Conservation (phyloP, 352 stramenopile genomes). For the Globisporangium rhizosaccharum region DNA sequence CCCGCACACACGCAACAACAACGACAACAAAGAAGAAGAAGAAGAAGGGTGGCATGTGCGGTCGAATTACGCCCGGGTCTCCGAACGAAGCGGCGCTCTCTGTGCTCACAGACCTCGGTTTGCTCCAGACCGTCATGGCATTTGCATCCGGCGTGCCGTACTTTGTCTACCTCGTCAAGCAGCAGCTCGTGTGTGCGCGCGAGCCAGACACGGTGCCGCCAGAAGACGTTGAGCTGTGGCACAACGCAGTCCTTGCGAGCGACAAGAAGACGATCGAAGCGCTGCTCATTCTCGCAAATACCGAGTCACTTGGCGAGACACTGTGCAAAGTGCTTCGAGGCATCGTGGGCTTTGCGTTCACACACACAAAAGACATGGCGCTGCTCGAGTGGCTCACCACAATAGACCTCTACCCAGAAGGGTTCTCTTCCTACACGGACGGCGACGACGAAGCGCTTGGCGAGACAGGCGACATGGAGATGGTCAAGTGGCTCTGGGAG, state of each 20-base stretch:
- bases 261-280: slow-evolving; percentile 6
- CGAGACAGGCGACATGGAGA: background rate
- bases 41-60: too few relatives aligned
- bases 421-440: background rate
- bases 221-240: background rate
- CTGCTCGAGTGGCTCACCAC: slow-evolving; percentile 4
- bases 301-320: background rate
- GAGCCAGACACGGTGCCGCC: background rate
- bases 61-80: too few relatives aligned
- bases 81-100: background rate
- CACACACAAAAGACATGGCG: background rate
- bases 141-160: background rate
- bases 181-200: background rate
- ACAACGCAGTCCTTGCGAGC: background rate
- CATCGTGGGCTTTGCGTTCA: background rate
- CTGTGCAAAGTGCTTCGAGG: background rate
- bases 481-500: background rate
- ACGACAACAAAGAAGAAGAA: too few relatives aligned
- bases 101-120: background rate
- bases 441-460: background rate
- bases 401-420: background rate
- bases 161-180: slow-evolving; percentile 3
- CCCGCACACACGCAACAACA: too few relatives aligned
- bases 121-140: background rate
- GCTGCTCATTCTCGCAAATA: background rate